These are phyloP conservation scores for Lotus japonicus DNA, from an alignment of 306 rosid genomes.

Conservation along the genomic window DNA sequence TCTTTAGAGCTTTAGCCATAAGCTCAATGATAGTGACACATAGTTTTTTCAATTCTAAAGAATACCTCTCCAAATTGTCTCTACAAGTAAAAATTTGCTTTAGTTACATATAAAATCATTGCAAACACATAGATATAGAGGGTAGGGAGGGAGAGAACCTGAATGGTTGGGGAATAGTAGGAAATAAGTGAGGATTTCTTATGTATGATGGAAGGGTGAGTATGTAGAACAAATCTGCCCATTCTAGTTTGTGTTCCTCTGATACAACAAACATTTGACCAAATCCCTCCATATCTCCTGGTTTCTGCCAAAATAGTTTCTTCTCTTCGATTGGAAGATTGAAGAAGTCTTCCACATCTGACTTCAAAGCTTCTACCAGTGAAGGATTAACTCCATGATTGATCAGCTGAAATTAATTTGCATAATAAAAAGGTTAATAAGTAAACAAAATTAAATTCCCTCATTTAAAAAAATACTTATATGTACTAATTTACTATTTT, in stretches of 20 bases:
- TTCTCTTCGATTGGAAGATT: conserved; percentile 20
- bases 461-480: not conserved
- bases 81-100: not conserved
- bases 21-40: not conserved
- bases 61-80: conserved; percentile 14
- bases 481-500: too few relatives aligned
- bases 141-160: not conserved
- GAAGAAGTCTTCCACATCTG: not conserved
- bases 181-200: conserved; percentile 5
- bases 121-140: not conserved
- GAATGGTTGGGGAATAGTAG: not conserved
- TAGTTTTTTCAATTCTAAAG: not conserved
- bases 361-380: not conserved
- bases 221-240: conserved; percentile 21
- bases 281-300: conserved; percentile 22
- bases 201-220: conserved; percentile 6
- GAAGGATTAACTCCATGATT: not conserved
- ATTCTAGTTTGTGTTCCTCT: conserved; percentile 13
- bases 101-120: not conserved
- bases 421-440: not conserved
- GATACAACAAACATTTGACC: conserved; percentile 17
- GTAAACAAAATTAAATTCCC: not conserved
- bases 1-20: conserved; percentile 2
- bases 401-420: not conserved
- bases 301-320: not conserved